These are phyloP conservation scores for Cynara cardunculus DNA, from an alignment of 129 eudicot species.

Conservation along the genomic window DNA sequence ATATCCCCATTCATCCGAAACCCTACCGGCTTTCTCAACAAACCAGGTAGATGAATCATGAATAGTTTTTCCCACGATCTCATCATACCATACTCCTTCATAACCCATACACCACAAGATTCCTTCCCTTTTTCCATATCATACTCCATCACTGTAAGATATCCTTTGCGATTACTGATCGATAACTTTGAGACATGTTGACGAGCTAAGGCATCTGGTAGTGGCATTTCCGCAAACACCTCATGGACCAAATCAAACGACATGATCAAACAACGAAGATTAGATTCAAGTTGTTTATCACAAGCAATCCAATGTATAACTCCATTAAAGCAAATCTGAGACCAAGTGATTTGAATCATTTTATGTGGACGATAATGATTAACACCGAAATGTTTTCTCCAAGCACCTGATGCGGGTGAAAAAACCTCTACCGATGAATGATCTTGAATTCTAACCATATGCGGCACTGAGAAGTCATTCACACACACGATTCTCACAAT, in stretches of 20 bases:
- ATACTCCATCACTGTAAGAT: slow-evolving; percentile 37
- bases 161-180: slow-evolving; percentile 15
- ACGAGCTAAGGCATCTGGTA: slow-evolving; percentile 34
- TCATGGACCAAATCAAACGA: slow-evolving; percentile 40
- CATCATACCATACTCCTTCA: slow-evolving; percentile 49
- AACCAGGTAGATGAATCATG: slow-evolving; percentile 20
- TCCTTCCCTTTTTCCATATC: slow-evolving; percentile 19
- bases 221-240: slow-evolving; percentile 36
- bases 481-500: slow-evolving; percentile 41
- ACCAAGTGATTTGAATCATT: slow-evolving; percentile 32
- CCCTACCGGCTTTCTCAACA: slow-evolving; percentile 27
- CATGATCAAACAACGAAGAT: slow-evolving; percentile 30
- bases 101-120: slow-evolving; percentile 49
- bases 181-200: slow-evolving; percentile 20
- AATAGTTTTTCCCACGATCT: slow-evolving; percentile 44
- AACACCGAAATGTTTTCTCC: slow-evolving; percentile 31
- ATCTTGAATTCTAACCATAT: not conserved
- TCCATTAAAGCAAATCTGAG: slow-evolving; percentile 47
- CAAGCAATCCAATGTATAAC: slow-evolving; percentile 54
- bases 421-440: slow-evolving; percentile 36
- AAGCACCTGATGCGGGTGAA: slow-evolving; percentile 28
- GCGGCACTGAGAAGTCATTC: not conserved
- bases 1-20: slow-evolving; percentile 47
- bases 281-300: slow-evolving; percentile 7
- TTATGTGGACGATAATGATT: slow-evolving; percentile 3